Base-by-base conservation (phyloP, 1,139 yeast genomes). In the Scheffersomyces parashehatae region DNA sequence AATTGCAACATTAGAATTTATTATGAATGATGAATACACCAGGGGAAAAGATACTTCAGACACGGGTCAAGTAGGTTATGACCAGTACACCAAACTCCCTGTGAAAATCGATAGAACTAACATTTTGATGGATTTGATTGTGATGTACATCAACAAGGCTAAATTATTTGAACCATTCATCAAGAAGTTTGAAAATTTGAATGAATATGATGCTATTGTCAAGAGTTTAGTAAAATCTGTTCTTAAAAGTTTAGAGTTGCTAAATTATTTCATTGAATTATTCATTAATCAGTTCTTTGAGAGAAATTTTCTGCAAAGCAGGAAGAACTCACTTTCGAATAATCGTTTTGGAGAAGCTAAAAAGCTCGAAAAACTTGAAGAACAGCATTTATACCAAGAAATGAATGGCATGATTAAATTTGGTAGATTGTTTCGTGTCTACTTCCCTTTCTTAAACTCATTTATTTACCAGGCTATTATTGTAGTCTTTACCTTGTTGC, bases 131-230 rank as follows among this genome's bases (percentile, higher is more conserved):
- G 83, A 79, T 56, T 62, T 77, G 47, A 71, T 76, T 36, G 58
- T 73, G 13, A 59, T 78, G 20, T 69, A 77, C 52, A 73, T 77
- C 43, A 77, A 77, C 49, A 62, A 77, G 42, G 79, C 81, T 28
- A 79, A 78, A 48, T 62, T 78, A 41, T 74, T 75, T 48, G 82
- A 77, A 51, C 82, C 81, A 16, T 78, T 78, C 50, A 64, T 77
- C 53, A 61, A 67, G 29, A 67, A 67, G 45, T 71, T 73, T 51
- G 64, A 65, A 24, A 59, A 59, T 28, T 62, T 67, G 5, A 59
- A 64, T 3, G 68, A 63, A 6, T 54, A 60, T 31, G 52, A 53
- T 10, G 46, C 54, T 15, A 61, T 72, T 11, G 51, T 68, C 20
- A 64, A 66, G 39, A 60, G 62, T 34, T 63, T 74, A 42, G 51